These are phyloP conservation scores for Cladosporium sp. DNA, from an alignment of 2,329 filamentous ascomycete genomes.

Conservation along the genomic window DNA sequence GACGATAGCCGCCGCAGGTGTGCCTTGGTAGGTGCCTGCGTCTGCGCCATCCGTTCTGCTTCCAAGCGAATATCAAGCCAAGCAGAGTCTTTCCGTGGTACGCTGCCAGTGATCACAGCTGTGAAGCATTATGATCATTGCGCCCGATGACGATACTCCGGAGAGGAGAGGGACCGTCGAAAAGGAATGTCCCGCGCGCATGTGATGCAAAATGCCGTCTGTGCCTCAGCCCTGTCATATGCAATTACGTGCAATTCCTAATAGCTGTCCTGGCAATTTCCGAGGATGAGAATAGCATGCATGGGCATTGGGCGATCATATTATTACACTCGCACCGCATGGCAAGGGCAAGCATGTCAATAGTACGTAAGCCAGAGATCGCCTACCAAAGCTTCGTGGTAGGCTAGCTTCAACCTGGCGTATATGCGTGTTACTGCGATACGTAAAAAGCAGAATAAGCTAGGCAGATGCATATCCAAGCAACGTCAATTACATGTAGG, in stretches of 20 bases:
- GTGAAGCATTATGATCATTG: too few relatives aligned
- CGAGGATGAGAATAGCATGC: background rate
- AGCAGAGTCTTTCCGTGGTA: background rate
- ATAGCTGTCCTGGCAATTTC: background rate
- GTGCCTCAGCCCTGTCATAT: background rate
- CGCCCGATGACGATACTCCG: background rate
- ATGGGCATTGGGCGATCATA: background rate
- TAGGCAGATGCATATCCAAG: background rate
- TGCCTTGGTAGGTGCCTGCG: background rate
- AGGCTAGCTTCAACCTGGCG: background rate
- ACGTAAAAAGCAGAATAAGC: background rate
- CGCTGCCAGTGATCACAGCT: background rate
- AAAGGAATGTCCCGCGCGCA: background rate
- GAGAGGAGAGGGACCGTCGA: too few relatives aligned
- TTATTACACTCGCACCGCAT: background rate
- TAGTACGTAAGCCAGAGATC: background rate
- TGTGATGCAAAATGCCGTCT: background rate
- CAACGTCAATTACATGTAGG: background rate
- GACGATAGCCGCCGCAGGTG: background rate
- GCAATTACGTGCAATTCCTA: background rate
- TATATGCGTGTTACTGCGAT: background rate
- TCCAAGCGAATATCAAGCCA: background rate
- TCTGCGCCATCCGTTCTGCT: background rate
- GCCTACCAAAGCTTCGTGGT: background rate
- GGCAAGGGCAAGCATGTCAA: background rate